Conservation (phyloP, 495 filamentous ascomycete genomes). For the Aspergillus egyptiacus region DNA sequence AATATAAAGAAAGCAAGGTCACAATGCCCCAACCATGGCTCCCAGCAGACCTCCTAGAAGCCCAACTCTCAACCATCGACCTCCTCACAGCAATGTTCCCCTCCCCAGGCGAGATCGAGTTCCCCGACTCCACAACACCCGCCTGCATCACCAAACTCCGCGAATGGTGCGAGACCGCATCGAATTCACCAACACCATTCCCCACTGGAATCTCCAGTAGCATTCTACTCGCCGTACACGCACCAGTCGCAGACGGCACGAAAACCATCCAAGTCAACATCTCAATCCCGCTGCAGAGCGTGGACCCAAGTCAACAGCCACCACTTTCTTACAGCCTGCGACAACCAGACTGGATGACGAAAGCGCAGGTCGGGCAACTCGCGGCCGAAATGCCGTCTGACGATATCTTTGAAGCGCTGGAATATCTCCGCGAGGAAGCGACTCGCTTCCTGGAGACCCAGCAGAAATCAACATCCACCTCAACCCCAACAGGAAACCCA, state of each 20-base stretch:
- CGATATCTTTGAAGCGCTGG: constrained; percentile 31
- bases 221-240: constrained; percentile 22
- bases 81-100: constrained; percentile 36
- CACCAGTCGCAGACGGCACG: constrained; percentile 24
- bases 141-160: constrained; percentile 31
- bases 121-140: constrained; percentile 26
- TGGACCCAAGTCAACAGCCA: constrained; percentile 22
- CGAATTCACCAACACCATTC: constrained; percentile 5
- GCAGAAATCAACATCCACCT: constrained; percentile 3
- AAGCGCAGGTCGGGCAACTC: constrained; percentile 29
- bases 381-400: constrained; percentile 25
- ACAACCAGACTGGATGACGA: constrained; percentile 40
- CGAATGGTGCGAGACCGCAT: constrained; percentile 24
- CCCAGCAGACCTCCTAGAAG: constrained; percentile 27
- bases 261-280: constrained; percentile 32
- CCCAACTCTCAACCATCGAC: constrained; percentile 34
- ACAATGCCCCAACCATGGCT: no score
- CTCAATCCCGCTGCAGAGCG: constrained; percentile 27
- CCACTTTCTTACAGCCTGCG: constrained; percentile 28
- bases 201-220: constrained; percentile 21
- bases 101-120: constrained; percentile 29
- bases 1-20: no score
- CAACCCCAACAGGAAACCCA: not conserved
- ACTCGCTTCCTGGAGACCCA: constrained; percentile 24
- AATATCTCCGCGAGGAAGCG: constrained; percentile 28